Conservation (phyloP, 148 eudicot species). For the Diospyros lotus region DNA sequence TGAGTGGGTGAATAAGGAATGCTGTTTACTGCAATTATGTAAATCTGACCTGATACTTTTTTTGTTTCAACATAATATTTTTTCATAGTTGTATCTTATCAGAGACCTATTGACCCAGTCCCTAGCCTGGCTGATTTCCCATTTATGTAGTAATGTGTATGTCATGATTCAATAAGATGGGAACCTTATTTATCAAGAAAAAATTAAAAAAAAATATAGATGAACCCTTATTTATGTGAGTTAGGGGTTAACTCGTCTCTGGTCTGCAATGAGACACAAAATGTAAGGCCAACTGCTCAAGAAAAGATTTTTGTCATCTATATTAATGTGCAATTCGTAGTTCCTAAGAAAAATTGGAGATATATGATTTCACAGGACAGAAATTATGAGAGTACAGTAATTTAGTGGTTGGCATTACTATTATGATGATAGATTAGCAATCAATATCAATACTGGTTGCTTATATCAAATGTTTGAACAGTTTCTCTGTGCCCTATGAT, state of each 20-base stretch:
- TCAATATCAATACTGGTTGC: not conserved
- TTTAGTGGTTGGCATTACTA: not conserved
- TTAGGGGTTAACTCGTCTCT: not conserved
- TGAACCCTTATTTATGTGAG: not conserved
- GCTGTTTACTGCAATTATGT: not conserved
- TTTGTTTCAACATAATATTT: not conserved
- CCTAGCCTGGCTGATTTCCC: not conserved
- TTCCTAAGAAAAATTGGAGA: not conserved
- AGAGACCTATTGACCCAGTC: not conserved
- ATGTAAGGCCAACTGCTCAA: not conserved
- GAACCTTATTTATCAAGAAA: no score
- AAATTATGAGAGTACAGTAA: not conserved
- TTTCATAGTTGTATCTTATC: not conserved
- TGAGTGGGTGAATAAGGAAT: not conserved
- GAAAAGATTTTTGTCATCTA: not conserved
- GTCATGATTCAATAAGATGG: not conserved
- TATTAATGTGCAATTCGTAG: not conserved
- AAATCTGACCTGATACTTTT: not conserved
- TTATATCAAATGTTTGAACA: conserved; percentile 24
- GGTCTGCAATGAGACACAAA: no score
- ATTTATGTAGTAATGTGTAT: not conserved
- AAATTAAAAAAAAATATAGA: no score
- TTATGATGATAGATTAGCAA: not conserved
- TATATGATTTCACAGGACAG: not conserved
- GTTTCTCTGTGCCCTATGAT: conserved; percentile 90